Evolutionary conservation across 2,329 filamentous ascomycete species (phyloP), one percentile per base, ranked within the genome.

Genomic region (Didymella arachidicola): DNA sequence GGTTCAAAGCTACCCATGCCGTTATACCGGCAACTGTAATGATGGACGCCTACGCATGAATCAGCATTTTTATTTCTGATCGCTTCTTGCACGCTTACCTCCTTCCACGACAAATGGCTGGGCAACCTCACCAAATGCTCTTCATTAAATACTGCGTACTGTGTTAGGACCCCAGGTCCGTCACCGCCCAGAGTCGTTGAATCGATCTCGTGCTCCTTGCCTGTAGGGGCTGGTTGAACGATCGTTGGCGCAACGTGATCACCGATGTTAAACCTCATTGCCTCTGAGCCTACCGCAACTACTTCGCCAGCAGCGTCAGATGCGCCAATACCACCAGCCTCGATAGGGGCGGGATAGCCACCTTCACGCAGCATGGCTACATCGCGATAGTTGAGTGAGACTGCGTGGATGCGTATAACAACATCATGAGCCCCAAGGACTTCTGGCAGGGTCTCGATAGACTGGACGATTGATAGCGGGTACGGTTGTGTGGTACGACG

Each of bases 301-400:
- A 74, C 63, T 34, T 70, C 64, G 12, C 55, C 71, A 7, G 68
- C 68, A 34, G 58, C 61, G 51, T 72, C 69, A 3, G 70, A 73
- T 14, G 51, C 57, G 2, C 65, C 39, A 3, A 73, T 65, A 14
- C 67, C 70, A 18, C 60, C 43, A 8, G 48, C 49, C 10, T 52
- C 34, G 18, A 62, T 50, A 11, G 54, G 39, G 5, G 52, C n/a
- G 0, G 66, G 67, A 27, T 69, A 73, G 5, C 18, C 39, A 2
- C 62, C 64, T 39, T 66, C 60, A 8, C 50, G 32, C 14, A 71
- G 56, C 65, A 71, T 71, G 6, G 63, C 69, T 29, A 66, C 32
- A 22, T 73, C 32, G 32, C 32, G 32, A 7, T 36, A 36, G 11
- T 36, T 36, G 1, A 72, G 59, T 4, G 67, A 65, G 18, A 70